A percentile compares a stretch with the other conserved stretches of the same genome.
Evolutionary conservation across 1,139 yeast species (phyloP).

Genomic region (Zygoascus sp.): DNA sequence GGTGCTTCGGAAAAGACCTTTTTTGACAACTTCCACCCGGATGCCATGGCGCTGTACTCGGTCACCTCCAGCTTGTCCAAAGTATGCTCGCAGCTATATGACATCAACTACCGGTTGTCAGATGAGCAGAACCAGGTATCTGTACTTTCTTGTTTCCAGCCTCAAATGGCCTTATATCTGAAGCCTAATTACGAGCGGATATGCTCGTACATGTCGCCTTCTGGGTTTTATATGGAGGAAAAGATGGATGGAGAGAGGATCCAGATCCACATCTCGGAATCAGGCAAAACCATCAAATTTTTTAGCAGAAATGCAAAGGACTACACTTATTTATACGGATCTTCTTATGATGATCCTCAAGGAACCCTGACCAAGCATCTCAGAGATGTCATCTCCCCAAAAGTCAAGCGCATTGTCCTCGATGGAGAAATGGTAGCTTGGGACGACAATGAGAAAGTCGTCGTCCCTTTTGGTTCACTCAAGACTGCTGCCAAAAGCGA

Average conservation of each 20-base stretch:
- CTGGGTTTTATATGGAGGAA: constrained; percentile 72
- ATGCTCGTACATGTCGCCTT: constrained; percentile 39
- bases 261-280: constrained; percentile 55
- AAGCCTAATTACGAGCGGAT: constrained; percentile 46
- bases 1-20: constrained; percentile 60
- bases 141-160: constrained; percentile 48
- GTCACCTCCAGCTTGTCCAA: constrained; percentile 63
- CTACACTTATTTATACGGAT: constrained; percentile 71
- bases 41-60: constrained; percentile 60
- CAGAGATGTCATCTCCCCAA: constrained; percentile 41
- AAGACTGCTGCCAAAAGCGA: constrained; percentile 59
- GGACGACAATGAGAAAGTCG: constrained; percentile 55
- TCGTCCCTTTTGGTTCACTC: constrained; percentile 76
- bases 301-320: constrained; percentile 69
- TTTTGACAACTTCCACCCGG: constrained; percentile 73
- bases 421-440: constrained; percentile 96
- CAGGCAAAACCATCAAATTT: constrained; percentile 48
- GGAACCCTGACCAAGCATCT: constrained; percentile 64
- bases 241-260: constrained; percentile 93
- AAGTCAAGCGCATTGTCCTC: constrained; percentile 48
- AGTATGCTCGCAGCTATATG: constrained; percentile 56
- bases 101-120: constrained; percentile 28
- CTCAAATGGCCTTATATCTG: constrained; percentile 63
- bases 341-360: constrained; percentile 40
- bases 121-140: constrained; percentile 20